Evolutionary conservation across 306 rosid species (phyloP).

Genomic region (Cyclanthera cordifolia): DNA sequence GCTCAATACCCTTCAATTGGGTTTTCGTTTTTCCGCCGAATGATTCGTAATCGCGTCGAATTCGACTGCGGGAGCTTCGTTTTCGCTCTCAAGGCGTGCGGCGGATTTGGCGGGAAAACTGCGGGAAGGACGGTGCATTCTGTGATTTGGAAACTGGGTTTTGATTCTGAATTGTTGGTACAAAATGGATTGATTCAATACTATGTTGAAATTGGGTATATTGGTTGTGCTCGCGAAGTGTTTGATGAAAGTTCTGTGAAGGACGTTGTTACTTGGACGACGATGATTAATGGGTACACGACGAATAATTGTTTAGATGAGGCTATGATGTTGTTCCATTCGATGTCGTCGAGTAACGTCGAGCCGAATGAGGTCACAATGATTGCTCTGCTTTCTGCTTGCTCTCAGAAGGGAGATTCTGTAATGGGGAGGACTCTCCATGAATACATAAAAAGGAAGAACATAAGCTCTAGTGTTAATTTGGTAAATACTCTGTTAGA

Average conservation of each 20-base stretch:
- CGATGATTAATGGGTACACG: conserved; percentile 62
- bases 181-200: conserved; percentile 53
- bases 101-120: background rate
- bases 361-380: conserved; percentile 71
- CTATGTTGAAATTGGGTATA: conserved; percentile 26
- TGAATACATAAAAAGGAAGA: conserved; percentile 25
- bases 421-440: conserved; percentile 33
- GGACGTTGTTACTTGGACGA: conserved; percentile 83
- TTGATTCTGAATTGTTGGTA: conserved; percentile 37
- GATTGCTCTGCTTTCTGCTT: conserved; percentile 42
- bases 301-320: conserved; percentile 19
- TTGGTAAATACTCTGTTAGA: conserved; percentile 54
- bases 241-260: conserved; percentile 44
- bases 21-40: conserved; percentile 29
- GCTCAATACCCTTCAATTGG: conserved; percentile 31
- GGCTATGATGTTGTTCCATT: conserved; percentile 41
- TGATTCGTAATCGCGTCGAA: conserved; percentile 27
- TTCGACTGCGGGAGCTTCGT: conserved; percentile 48
- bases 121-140: conserved; percentile 41
- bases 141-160: conserved; percentile 40
- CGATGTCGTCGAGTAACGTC: conserved; percentile 39
- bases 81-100: conserved; percentile 48
- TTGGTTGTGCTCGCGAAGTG: conserved; percentile 39
- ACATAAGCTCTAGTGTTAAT: conserved; percentile 24
- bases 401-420: conserved; percentile 34